Evolutionary conservation across 345 rosid species (phyloP).

Genomic region (Arabidopsis suecica): DNA sequence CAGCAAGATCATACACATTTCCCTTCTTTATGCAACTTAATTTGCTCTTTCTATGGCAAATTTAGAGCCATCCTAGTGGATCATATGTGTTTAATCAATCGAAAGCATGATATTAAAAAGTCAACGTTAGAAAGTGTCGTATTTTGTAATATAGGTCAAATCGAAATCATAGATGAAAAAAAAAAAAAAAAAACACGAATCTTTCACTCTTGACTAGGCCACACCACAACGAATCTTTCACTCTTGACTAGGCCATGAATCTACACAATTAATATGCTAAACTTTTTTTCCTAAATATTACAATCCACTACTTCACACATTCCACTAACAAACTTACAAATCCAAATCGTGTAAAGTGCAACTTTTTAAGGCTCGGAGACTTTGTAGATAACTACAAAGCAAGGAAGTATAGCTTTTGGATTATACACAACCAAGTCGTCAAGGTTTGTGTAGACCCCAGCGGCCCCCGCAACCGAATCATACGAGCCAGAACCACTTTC

Average conservation of each 20-base stretch:
- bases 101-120: neutral
- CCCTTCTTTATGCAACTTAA: no score
- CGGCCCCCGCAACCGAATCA: constrained; percentile 68
- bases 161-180: neutral
- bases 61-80: no score
- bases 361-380: constrained; percentile 30
- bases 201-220: constrained; percentile 3
- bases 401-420: constrained; percentile 78
- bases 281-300: neutral
- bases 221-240: constrained; percentile 15
- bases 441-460: constrained; percentile 64
- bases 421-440: constrained; percentile 75
- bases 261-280: neutral
- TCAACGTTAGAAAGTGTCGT: neutral
- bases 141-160: neutral
- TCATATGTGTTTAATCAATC: no score
- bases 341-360: constrained; percentile 5
- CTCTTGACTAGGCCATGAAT: constrained; percentile 14
- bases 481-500: constrained; percentile 48
- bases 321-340: constrained; percentile 12
- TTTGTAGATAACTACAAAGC: constrained; percentile 79
- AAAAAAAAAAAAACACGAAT: neutral
- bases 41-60: no score
- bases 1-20: no score
- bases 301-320: constrained; percentile 12